Base-by-base conservation (phyloP, 352 stramenopile species). In the Phytopythium montanum region DNA sequence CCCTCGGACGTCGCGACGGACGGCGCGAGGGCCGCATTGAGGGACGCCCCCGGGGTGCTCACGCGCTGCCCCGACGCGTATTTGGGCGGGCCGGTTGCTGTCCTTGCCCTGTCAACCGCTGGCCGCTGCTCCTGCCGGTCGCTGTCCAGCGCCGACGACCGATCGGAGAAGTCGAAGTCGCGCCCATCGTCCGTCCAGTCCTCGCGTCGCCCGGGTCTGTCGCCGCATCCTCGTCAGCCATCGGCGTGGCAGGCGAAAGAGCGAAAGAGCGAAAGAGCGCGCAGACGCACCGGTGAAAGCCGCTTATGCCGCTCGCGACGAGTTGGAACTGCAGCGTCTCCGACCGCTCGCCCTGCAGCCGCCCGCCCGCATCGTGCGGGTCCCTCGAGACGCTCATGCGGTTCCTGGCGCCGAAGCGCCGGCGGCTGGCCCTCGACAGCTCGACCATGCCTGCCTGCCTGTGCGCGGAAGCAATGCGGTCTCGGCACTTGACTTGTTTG, bases 101-200 rank as follows among this genome's bases (percentile, higher is more conserved):
- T 36, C 12, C 31, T 0, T 10, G 31, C 12, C 12, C 31, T 10
- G 7, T 1, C 31, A 10, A 5, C 48, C 48, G 25, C 16, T 13
- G 25, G 16, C 23, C 26, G 18, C n/a, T n/a, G 38, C 5, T 38
- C 13, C n/a, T 38, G n/a, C 23, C 16, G 25, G 26, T 53, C 46
- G 6, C 26, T 5, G 21, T 2, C 12, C 13, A 2, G 16, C 7
- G 21, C 18, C 46, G 50, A 21, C 29, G 31, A 21, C 8, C 2
- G 23, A 29, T 56, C 29, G 5, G 50, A n/a, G 29, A 58, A 58
- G 52, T 58, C 36, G 16, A 58, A 58, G n/a, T 49, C 52, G 7
- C 18, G 34, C 21, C 34, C 34, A 12, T 5, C 19, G 2, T n/a
- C 44, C 13, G 23, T 13, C 44, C 44, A 51, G 44, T 51, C 44